Evolutionary conservation across 2,329 filamentous ascomycete species (phyloP).

Genomic region (Alternaria ethzedia): DNA sequence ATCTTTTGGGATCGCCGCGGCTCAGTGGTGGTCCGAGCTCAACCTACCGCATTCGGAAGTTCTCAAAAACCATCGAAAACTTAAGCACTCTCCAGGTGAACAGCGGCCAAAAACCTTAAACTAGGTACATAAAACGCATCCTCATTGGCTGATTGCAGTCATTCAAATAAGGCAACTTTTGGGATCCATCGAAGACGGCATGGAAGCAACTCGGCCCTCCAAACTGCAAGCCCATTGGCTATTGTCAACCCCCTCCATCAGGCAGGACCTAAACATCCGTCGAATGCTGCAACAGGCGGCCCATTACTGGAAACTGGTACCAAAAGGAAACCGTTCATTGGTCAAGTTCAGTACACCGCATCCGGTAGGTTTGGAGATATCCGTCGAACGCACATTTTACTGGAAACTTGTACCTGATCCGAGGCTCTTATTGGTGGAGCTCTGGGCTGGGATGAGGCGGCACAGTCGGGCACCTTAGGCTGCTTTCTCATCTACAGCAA

Average conservation of each 20-base stretch:
- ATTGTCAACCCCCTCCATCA: background rate
- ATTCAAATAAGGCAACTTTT: background rate
- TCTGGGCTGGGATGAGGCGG: background rate
- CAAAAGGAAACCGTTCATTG: background rate
- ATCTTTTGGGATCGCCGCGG: slow-evolving; percentile 5
- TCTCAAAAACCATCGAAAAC: background rate
- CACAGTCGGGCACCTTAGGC: background rate
- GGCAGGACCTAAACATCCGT: background rate
- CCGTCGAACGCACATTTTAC: background rate
- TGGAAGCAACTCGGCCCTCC: background rate
- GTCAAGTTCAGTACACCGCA: background rate
- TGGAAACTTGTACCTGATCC: background rate
- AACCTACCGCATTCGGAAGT: background rate
- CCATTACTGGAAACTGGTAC: slow-evolving; percentile 1
- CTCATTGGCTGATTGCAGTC: background rate
- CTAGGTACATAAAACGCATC: background rate
- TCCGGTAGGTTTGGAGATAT: background rate
- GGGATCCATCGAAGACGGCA: background rate
- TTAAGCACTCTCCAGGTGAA: background rate
- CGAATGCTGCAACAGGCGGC: background rate
- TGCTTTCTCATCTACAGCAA: background rate
- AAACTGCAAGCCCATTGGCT: background rate
- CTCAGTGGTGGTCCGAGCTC: slow-evolving; percentile 8
- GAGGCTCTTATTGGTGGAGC: background rate
- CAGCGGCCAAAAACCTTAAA: background rate